Conservation (phyloP, 495 filamentous ascomycete genomes). For the Penicillium atrosanguineum region DNA sequence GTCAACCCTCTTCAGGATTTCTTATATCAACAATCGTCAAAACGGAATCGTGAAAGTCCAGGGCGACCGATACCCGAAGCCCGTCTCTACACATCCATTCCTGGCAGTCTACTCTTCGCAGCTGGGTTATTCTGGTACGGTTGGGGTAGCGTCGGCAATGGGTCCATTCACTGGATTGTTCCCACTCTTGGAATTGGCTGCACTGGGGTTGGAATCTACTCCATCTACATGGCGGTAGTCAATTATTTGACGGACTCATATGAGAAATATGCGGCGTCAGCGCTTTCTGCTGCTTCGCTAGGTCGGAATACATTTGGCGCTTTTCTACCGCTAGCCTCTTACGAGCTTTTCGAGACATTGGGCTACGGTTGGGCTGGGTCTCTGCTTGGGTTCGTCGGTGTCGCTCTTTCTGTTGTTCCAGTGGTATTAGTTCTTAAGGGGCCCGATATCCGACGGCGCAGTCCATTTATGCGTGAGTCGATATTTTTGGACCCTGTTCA, state of each 20-base stretch:
- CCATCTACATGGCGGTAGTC: conserved; percentile 47
- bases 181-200: conserved; percentile 35
- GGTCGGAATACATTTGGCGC: conserved; percentile 35
- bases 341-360: conserved; percentile 35
- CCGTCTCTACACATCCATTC: conserved; percentile 36
- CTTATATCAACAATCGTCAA: no score
- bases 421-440: conserved; percentile 37
- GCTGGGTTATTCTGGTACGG: conserved; percentile 44
- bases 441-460: conserved; percentile 29
- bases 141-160: conserved; percentile 29
- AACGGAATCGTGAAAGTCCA: no score
- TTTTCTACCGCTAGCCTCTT: conserved; percentile 38
- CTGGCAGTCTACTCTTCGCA: conserved; percentile 41
- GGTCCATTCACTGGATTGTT: conserved; percentile 45
- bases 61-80: no score
- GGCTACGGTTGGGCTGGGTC: conserved; percentile 46
- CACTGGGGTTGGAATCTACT: conserved; percentile 39
- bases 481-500: conserved; percentile 22
- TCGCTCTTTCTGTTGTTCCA: conserved; percentile 37
- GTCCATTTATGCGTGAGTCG: conserved; percentile 40
- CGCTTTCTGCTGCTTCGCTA: conserved; percentile 34
- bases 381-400: conserved; percentile 39
- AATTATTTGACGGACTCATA: conserved; percentile 50
- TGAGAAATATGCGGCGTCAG: conserved; percentile 38
- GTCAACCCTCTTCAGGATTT: no score